Conservation (phyloP, 2,329 filamentous ascomycete genomes). For the Zymoseptoria crescenta region DNA sequence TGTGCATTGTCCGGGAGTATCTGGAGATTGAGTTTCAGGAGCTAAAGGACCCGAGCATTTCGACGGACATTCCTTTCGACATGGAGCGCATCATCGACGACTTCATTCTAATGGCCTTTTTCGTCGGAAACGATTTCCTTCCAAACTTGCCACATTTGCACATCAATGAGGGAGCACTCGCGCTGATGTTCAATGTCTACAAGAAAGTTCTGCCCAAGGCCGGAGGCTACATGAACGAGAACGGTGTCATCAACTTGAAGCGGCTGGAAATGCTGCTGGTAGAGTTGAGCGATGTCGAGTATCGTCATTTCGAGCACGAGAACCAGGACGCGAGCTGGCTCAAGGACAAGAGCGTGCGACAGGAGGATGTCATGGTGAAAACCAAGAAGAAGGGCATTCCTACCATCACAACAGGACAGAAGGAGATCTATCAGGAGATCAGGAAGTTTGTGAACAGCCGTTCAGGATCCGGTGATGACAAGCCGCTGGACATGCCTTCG, state of each 20-base stretch:
- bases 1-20: conserved; percentile 96
- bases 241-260: conserved; percentile 80
- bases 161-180: conserved; percentile 95
- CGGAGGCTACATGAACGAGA: conserved; percentile 93
- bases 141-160: conserved; percentile 93
- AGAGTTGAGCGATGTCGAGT: conserved; percentile 80
- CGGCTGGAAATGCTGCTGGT: conserved; percentile 70
- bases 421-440: conserved; percentile 71
- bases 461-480: conserved; percentile 40
- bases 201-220: conserved; percentile 80
- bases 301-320: conserved; percentile 86
- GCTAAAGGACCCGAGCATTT: conserved; percentile 61
- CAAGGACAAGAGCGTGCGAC: conserved; percentile 71
- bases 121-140: conserved; percentile 98
- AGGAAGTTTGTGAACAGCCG: conserved; percentile 74
- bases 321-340: conserved; percentile 87
- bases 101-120: conserved; percentile 99
- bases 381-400: conserved; percentile 55
- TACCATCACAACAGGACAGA: conserved; percentile 71
- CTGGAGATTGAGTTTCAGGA: conserved; percentile 96
- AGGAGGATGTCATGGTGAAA: conserved; percentile 58
- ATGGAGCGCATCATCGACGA: conserved; percentile 97
- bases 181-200: conserved; percentile 96
- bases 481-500: conserved; percentile 63
- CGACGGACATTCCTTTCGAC: conserved; percentile 69